phyloP scores from a whole-genome alignment of 345 rosid genomes.

The Linum lewisii region DNA sequence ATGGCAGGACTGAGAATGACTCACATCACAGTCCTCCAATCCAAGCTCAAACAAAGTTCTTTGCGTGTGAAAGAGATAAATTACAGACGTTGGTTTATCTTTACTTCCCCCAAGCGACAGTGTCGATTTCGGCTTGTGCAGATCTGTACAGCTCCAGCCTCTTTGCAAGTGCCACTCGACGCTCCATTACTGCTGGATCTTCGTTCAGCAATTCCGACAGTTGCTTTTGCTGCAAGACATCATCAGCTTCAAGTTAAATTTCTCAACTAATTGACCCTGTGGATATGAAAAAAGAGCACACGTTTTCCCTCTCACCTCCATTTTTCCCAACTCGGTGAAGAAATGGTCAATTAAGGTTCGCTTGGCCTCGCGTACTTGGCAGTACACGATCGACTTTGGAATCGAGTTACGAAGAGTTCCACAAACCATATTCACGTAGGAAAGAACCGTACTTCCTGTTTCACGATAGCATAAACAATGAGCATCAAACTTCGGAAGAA shows the following conservation, averaged over 20 bases:
- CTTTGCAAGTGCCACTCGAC: conserved; percentile 71
- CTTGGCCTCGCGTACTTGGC: conserved; percentile 99
- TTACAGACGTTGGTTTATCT: neutral
- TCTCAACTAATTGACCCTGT: neutral
- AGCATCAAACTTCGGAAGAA: neutral
- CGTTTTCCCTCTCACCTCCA: conserved; percentile 68
- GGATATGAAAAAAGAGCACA: neutral
- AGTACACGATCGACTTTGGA: conserved; percentile 86
- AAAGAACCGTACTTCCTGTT: conserved; percentile 82
- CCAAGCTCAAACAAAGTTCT: too few species aligned
- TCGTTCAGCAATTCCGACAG: conserved; percentile 79
- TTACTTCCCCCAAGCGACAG: conserved; percentile 97
- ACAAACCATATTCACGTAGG: conserved; percentile 92
- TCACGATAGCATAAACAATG: neutral
- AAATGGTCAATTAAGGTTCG: conserved; percentile 84
- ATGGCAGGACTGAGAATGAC: too few species aligned
- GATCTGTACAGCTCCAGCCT: conserved; percentile 83
- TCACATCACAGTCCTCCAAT: too few species aligned
- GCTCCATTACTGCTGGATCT: conserved; percentile 98
- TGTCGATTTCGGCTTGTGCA: conserved; percentile 84
- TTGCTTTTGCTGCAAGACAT: conserved; percentile 54
- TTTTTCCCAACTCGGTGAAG: conserved; percentile 83
- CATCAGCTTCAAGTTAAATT: neutral
- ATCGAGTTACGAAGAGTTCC: conserved; percentile 78
- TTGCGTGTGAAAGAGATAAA: too few species aligned